phyloP scores from a whole-genome alignment of 2,329 filamentous ascomycete genomes.

The Colletotrichum incanum region DNA sequence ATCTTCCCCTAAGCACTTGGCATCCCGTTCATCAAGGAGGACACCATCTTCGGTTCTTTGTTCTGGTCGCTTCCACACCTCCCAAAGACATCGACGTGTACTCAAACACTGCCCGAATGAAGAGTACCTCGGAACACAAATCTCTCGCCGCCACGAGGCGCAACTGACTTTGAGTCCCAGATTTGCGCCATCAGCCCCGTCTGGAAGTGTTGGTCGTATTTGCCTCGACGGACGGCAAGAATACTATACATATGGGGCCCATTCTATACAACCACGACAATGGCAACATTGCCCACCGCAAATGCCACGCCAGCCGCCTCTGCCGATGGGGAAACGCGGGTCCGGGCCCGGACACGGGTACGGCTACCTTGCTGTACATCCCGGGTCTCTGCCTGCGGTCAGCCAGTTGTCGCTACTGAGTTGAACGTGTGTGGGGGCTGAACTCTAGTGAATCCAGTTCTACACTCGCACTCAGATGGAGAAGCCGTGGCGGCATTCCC shows the following conservation, averaged over 20 bases:
- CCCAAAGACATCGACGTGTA: background rate
- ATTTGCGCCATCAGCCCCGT: background rate
- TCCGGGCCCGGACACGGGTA: slow-evolving; percentile 1
- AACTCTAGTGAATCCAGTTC: background rate
- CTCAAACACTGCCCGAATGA: background rate
- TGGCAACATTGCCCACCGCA: slow-evolving; percentile 9
- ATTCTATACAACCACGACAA: background rate
- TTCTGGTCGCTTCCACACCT: background rate
- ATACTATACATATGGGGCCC: background rate
- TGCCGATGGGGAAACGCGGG: slow-evolving; percentile 22
- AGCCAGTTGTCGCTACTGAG: background rate
- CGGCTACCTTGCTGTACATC: background rate
- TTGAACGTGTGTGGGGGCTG: background rate
- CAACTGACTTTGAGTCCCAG: background rate
- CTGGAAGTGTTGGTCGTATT: background rate
- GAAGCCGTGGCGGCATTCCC: slow-evolving; percentile 3
- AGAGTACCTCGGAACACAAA: background rate
- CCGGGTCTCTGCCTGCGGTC: background rate
- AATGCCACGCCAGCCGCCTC: slow-evolving; percentile 28
- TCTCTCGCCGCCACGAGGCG: background rate
- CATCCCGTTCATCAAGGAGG: background rate
- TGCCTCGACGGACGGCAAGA: background rate
- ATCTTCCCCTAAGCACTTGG: background rate
- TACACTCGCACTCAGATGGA: background rate
- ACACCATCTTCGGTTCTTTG: background rate